phyloP scores from a whole-genome alignment of 345 rosid species.

The Syzygium jambos region DNA sequence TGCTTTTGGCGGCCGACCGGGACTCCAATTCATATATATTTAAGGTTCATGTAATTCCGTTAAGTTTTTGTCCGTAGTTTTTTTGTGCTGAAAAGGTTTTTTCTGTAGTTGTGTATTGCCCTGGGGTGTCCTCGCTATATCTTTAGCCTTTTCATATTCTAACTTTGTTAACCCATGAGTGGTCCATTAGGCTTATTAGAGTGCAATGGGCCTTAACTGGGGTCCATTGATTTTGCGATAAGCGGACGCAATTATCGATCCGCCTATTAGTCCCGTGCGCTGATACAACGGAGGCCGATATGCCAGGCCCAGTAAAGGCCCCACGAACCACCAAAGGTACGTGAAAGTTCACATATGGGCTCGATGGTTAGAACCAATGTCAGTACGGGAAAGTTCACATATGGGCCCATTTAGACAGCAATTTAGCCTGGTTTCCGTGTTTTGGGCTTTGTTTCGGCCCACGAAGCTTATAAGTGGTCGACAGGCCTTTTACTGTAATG shows the following conservation, averaged over 20 bases:
- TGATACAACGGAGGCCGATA: not conserved
- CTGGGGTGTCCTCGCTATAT: not conserved
- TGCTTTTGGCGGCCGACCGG: not conserved
- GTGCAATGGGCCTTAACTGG: not conserved
- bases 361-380: too few relatives aligned
- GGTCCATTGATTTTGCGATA: not conserved
- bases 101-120: not conserved
- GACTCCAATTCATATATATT: not conserved
- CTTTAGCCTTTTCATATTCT: not conserved
- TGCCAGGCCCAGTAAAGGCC: not conserved
- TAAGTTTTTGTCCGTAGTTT: not conserved
- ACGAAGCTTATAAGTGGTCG: not conserved
- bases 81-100: not conserved
- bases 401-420: accelerated
- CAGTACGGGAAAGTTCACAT: too few relatives aligned
- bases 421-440: too few relatives aligned
- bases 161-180: not conserved
- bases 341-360: not conserved
- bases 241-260: not conserved
- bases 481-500: too few relatives aligned
- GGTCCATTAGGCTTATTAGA: not conserved
- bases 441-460: too few relatives aligned
- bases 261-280: not conserved
- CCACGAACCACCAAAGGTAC: not conserved
- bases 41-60: not conserved